These are phyloP conservation scores for Heracleum sosnowskyi DNA, from an alignment of 129 eudicot species.

Conservation along the genomic window DNA sequence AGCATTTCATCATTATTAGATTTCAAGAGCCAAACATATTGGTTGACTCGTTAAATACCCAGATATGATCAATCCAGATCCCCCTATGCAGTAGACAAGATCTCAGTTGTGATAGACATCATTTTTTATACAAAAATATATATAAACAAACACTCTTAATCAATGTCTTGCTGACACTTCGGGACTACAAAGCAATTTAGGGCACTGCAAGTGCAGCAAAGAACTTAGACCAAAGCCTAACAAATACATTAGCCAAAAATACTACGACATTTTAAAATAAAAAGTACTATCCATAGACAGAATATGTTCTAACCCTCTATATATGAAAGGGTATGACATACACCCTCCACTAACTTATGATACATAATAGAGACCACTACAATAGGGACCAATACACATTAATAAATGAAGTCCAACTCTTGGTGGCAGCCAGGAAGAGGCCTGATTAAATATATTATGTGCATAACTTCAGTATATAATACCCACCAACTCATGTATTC, in stretches of 20 bases:
- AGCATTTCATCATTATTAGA: neutral
- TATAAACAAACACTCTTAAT: neutral
- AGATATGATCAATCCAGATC: neutral
- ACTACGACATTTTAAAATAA: neutral
- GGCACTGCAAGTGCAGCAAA: neutral
- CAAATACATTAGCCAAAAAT: neutral
- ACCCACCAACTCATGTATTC: neutral
- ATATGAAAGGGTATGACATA: neutral
- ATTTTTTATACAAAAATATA: neutral
- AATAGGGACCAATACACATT: neutral
- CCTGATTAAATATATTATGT: neutral
- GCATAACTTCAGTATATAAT: neutral
- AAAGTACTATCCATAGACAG: neutral
- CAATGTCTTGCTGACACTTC: neutral
- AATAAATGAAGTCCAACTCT: neutral
- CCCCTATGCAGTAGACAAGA: neutral
- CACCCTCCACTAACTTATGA: neutral
- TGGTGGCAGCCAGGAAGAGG: neutral
- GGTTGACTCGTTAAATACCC: neutral
- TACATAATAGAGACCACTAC: neutral
- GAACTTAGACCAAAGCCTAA: neutral
- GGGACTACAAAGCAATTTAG: neutral
- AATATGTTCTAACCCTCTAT: neutral
- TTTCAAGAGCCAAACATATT: neutral
- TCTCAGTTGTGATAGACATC: neutral